Evolutionary conservation across 2,329 filamentous ascomycete species (phyloP).

Genomic region (Talaromyces sp.): DNA sequence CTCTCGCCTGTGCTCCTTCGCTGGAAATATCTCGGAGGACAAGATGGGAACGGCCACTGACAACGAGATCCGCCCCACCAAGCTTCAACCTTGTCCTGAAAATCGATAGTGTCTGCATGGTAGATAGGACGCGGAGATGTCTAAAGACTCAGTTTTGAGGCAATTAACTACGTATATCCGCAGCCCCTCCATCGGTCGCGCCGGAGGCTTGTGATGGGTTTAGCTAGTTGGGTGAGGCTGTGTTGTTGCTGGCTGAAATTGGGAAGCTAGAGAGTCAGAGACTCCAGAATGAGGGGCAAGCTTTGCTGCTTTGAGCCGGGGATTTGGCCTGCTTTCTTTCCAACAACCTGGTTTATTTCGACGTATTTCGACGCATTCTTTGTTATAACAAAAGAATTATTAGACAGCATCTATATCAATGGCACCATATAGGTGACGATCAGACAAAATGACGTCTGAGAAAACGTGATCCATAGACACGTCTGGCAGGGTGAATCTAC

Average conservation of each 20-base stretch:
- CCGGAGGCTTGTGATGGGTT: conserved; percentile 9
- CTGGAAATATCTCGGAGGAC: neutral
- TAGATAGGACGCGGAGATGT: neutral
- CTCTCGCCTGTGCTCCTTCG: neutral
- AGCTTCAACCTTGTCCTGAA: neutral
- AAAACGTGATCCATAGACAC: neutral
- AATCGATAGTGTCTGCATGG: neutral
- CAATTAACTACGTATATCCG: conserved; percentile 6
- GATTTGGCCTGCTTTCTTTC: neutral
- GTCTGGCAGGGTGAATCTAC: neutral
- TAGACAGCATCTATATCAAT: neutral
- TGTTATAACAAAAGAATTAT: neutral
- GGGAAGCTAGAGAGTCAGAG: neutral
- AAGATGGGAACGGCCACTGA: neutral
- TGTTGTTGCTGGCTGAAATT: conserved; percentile 3
- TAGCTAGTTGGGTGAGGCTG: conserved; percentile 8
- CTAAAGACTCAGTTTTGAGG: neutral
- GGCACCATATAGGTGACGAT: neutral
- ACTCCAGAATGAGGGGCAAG: neutral
- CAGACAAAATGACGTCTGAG: neutral
- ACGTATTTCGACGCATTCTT: neutral
- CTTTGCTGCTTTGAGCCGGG: neutral
- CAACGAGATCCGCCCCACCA: conserved; percentile 2
- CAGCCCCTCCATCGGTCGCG: conserved; percentile 6
- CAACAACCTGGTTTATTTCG: neutral